Conservation (phyloP, 345 rosid genomes). For the Gossypium raimondii region DNA sequence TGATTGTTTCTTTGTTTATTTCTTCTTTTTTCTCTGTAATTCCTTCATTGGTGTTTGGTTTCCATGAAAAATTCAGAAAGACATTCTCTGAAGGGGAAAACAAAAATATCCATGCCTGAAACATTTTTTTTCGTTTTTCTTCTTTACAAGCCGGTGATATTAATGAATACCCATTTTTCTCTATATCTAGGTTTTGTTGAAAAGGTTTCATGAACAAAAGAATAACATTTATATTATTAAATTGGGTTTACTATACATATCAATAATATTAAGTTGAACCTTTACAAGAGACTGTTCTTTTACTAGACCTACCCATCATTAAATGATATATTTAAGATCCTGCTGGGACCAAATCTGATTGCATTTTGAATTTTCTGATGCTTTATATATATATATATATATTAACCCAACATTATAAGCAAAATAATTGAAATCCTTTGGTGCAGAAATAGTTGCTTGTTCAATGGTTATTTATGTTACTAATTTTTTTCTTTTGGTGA, state of each 20-base stretch:
- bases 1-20: not conserved
- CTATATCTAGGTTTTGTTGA: not conserved
- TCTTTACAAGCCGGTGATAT: not conserved
- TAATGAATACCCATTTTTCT: not conserved
- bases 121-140: not conserved
- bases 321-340: constrained; percentile 11
- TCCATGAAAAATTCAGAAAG: not conserved
- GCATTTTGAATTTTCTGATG: constrained; percentile 14
- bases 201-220: not conserved
- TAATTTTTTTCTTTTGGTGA: not conserved
- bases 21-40: not conserved
- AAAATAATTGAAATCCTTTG: constrained; percentile 15
- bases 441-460: not conserved
- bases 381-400: not conserved
- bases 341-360: constrained; percentile 14
- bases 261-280: not conserved
- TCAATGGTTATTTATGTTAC: not conserved
- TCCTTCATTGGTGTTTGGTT: not conserved
- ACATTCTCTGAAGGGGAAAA: not conserved
- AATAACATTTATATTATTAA: not conserved
- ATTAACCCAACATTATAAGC: not conserved
- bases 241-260: not conserved
- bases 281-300: not conserved
- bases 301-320: constrained; percentile 2
- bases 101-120: not conserved